phyloP scores from a whole-genome alignment of 116 monocot genomes.

The Papilionanthe hybrid region DNA sequence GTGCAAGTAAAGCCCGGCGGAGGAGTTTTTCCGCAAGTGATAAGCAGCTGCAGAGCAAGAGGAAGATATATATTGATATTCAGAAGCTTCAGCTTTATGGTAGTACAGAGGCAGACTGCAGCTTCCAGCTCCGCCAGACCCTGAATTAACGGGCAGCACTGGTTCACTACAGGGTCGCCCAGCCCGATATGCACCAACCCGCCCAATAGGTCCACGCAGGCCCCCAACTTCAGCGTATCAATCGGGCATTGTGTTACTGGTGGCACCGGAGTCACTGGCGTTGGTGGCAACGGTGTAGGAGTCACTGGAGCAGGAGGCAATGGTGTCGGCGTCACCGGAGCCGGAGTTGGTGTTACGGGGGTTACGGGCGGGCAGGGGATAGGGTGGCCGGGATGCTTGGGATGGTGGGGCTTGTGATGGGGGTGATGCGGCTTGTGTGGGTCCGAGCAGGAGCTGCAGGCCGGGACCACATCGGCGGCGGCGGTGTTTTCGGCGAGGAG shows the following conservation, averaged over 20 bases:
- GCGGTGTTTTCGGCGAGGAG: not conserved
- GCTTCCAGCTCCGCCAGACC: conserved; percentile 64
- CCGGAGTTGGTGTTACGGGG: no score
- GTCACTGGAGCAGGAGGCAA: conserved; percentile 7
- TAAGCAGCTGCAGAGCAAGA: conserved; percentile 46
- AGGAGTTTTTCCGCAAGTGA: conserved; percentile 52
- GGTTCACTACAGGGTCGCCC: conserved; percentile 44
- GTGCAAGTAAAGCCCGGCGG: conserved; percentile 50
- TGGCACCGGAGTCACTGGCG: conserved; percentile 11
- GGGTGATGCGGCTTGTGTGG: not conserved
- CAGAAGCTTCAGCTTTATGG: conserved; percentile 50
- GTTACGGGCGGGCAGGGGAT: not conserved
- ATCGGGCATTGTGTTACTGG: conserved; percentile 26
- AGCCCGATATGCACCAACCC: conserved; percentile 53
- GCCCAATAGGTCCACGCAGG: conserved; percentile 57
- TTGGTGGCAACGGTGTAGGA: conserved; percentile 5
- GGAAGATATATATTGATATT: conserved; percentile 53
- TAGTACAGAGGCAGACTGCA: conserved; percentile 63
- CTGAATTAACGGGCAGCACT: conserved; percentile 51
- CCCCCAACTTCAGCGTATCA: conserved; percentile 53
- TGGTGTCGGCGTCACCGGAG: not conserved
- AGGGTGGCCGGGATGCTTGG: no score
- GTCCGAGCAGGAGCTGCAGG: conserved; percentile 1
- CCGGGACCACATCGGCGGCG: not conserved
- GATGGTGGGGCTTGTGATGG: not conserved